A percentile compares a stretch with the other conserved stretches of the same genome.
phyloP scores from a whole-genome alignment of 108 stramenopile genomes.

The Nitzschia putrida region DNA sequence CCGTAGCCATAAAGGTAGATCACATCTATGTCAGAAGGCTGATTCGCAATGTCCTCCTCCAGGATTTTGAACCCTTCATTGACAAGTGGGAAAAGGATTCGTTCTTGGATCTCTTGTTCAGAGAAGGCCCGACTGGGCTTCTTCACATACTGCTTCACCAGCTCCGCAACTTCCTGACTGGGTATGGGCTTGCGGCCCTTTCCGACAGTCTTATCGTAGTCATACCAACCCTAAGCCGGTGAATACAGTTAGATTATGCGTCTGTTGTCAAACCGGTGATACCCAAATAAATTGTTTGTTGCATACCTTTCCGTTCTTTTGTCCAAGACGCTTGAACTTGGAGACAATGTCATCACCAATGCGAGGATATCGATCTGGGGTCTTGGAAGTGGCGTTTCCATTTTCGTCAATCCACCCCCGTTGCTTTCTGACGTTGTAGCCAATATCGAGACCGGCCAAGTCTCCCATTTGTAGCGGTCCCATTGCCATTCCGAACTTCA shows the following conservation, averaged over 20 bases:
- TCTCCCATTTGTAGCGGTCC: conserved; percentile 90
- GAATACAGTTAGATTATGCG: not conserved
- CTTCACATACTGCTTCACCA: conserved; percentile 54
- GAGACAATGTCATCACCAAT: conserved; percentile 88
- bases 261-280: too few species aligned
- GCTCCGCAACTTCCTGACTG: conserved; percentile 73
- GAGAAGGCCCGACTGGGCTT: conserved; percentile 33
- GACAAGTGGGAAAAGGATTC: conserved; percentile 86
- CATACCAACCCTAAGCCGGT: conserved; percentile 73
- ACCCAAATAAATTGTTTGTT: not conserved
- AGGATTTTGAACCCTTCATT: conserved; percentile 97
- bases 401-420: conserved; percentile 51
- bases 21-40: conserved; percentile 94
- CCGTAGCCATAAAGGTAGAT: conserved; percentile 95
- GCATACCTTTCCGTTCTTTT: conserved; percentile 75
- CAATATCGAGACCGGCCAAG: conserved; percentile 95
- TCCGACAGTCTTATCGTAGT: conserved; percentile 78
- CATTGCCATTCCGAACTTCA: conserved; percentile 81
- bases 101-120: conserved; percentile 63
- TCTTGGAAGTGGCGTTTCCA: conserved; percentile 46
- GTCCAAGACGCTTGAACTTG: conserved; percentile 85
- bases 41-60: conserved; percentile 90
- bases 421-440: conserved; percentile 81
- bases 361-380: conserved; percentile 75
- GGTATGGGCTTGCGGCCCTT: conserved; percentile 78